These are phyloP conservation scores for Ophiocordyceps camponoti-saundersi DNA, from an alignment of 2,329 filamentous ascomycete genomes.

Conservation along the genomic window DNA sequence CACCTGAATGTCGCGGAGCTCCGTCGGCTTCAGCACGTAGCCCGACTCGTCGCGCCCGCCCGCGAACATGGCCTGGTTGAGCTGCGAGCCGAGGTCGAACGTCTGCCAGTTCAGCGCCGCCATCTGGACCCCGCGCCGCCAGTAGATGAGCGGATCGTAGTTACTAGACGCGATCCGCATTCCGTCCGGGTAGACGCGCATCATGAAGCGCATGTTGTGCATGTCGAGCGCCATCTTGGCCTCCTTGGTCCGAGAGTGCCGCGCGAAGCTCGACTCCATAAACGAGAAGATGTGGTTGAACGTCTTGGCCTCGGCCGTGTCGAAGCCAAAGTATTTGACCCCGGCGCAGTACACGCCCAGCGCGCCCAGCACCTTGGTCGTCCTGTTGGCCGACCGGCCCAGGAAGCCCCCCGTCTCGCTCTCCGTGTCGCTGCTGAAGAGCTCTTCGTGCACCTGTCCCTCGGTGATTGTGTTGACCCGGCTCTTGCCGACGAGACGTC, in stretches of 20 bases:
- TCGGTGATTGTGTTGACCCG: slow-evolving; percentile 41
- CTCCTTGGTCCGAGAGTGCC: slow-evolving; percentile 57
- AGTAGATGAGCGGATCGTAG: slow-evolving; percentile 85
- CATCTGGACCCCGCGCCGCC: slow-evolving; percentile 95
- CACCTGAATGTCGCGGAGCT: slow-evolving; percentile 57
- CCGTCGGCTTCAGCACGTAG: slow-evolving; percentile 84
- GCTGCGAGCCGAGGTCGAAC: slow-evolving; percentile 85
- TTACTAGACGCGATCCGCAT: slow-evolving; percentile 76
- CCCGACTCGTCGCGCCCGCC: slow-evolving; percentile 73
- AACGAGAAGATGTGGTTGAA: slow-evolving; percentile 96
- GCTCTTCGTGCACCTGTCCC: slow-evolving; percentile 33
- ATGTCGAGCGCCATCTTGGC: slow-evolving; percentile 65
- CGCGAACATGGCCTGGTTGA: slow-evolving; percentile 96
- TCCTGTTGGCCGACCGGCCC: slow-evolving; percentile 64
- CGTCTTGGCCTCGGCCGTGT: slow-evolving; percentile 58
- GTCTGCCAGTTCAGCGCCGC: slow-evolving; percentile 97
- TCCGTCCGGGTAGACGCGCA: slow-evolving; percentile 83
- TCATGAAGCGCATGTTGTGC: slow-evolving; percentile 83
- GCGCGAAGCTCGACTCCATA: slow-evolving; percentile 75
- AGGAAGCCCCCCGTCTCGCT: slow-evolving; percentile 38
- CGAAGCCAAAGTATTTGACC: slow-evolving; percentile 73
- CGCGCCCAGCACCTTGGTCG: slow-evolving; percentile 64
- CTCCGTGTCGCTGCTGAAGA: slow-evolving; percentile 67
- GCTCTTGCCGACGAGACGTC: slow-evolving; percentile 28
- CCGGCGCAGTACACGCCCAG: slow-evolving; percentile 63